These are phyloP conservation scores for Schizochytrium sp. DNA, from an alignment of 108 stramenopile species.

Conservation along the genomic window DNA sequence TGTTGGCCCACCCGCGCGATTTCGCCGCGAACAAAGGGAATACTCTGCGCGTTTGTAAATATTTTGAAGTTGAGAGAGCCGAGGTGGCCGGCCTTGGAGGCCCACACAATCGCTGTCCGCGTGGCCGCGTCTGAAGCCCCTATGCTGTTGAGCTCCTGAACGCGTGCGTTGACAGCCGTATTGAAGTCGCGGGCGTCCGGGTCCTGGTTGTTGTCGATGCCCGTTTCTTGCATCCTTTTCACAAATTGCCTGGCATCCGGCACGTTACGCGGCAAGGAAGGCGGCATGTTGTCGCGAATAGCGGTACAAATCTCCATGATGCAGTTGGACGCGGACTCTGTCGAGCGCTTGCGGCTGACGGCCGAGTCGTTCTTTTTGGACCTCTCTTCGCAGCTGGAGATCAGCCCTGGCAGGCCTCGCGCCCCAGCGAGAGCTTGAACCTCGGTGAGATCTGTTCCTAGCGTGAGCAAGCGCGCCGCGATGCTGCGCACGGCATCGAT, in stretches of 20 bases:
- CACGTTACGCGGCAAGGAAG: not conserved
- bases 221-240: not conserved
- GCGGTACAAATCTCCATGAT: not conserved
- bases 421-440: not conserved
- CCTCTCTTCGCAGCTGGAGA: not conserved
- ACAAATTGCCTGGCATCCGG: not conserved
- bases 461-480: not conserved
- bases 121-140: not conserved
- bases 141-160: not conserved
- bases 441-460: not conserved
- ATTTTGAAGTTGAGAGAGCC: not conserved
- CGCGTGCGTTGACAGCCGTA: not conserved
- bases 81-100: not conserved
- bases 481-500: not conserved
- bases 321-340: not conserved
- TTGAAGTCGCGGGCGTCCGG: not conserved
- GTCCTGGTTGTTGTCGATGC: not conserved
- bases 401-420: not conserved
- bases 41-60: not conserved
- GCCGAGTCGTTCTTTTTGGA: not conserved
- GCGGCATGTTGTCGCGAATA: no score
- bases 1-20: not conserved
- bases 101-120: not conserved
- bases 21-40: not conserved
- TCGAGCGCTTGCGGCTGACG: not conserved